phyloP scores from a whole-genome alignment of 768 basidiomycete species.

The Tricholoma bakamatsutake region DNA sequence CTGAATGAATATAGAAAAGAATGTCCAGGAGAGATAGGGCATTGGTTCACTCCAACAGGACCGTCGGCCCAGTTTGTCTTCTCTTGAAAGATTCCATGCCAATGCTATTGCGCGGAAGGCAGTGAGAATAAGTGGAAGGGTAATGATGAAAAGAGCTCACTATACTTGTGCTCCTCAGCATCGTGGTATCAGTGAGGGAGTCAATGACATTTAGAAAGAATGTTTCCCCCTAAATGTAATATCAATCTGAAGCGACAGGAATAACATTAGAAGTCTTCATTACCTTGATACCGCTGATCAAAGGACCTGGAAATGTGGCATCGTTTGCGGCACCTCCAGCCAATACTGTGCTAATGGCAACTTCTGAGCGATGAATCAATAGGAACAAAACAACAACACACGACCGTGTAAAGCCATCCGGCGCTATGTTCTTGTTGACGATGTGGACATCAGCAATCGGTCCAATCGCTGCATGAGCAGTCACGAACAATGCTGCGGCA shows the following conservation, averaged over 20 bases:
- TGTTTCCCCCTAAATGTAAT: not conserved
- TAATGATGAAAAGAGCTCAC: not conserved
- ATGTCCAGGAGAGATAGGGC: slow-evolving; percentile 1
- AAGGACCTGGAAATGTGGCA: slow-evolving; percentile 23
- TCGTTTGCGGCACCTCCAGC: slow-evolving; percentile 18
- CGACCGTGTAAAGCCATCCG: slow-evolving; percentile 36
- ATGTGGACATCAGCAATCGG: slow-evolving; percentile 29
- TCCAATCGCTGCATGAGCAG: slow-evolving; percentile 17
- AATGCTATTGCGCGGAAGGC: not conserved
- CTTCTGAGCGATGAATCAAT: too few relatives aligned
- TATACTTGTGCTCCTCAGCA: slow-evolving; percentile 1
- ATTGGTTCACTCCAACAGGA: not conserved
- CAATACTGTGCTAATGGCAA: slow-evolving; percentile 22
- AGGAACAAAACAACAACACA: not conserved
- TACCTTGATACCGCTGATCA: slow-evolving; percentile 26
- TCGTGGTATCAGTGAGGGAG: slow-evolving; percentile 1
- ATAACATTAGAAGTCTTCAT: not conserved
- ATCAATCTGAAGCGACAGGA: not conserved
- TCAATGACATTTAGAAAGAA: slow-evolving; percentile 1
- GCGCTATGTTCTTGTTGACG: slow-evolving; percentile 35
- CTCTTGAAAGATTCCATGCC: slow-evolving; percentile 3
- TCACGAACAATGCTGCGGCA: not conserved
- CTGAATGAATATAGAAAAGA: not conserved
- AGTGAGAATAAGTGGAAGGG: not conserved
- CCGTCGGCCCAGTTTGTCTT: slow-evolving; percentile 1